These are phyloP conservation scores for Erythrophleum ivorense DNA, from an alignment of 331 rosid species.

Conservation along the genomic window DNA sequence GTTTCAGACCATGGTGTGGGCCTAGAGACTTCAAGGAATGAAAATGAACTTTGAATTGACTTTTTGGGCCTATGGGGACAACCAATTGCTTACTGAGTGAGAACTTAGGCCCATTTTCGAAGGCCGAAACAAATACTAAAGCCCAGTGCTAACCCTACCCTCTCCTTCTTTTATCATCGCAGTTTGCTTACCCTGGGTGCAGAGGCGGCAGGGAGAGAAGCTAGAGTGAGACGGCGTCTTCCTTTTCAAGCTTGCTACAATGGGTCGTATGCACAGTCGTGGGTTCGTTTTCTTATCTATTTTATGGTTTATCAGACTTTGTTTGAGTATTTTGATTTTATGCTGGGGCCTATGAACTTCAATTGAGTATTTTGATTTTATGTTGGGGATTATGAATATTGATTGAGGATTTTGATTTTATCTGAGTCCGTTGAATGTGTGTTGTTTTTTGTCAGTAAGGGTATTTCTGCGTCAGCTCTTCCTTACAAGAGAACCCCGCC, in stretches of 20 bases:
- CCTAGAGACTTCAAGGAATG: too few species aligned
- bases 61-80: too few species aligned
- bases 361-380: not conserved
- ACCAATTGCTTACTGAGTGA: not conserved
- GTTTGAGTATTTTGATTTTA: not conserved
- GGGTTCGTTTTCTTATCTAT: conserved; percentile 45
- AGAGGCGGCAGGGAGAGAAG: conserved; percentile 26
- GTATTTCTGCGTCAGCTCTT: conserved; percentile 80
- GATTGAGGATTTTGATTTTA: not conserved
- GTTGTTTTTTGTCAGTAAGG: conserved; percentile 55
- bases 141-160: conserved; percentile 42
- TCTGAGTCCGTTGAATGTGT: not conserved
- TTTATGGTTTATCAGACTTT: not conserved
- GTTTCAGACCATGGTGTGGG: too few species aligned
- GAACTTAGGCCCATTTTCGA: not conserved
- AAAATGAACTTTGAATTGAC: too few species aligned
- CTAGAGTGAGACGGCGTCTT: not conserved
- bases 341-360: not conserved
- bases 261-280: conserved; percentile 79
- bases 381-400: not conserved
- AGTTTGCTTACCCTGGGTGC: conserved; percentile 15
- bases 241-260: conserved; percentile 38
- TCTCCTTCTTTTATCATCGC: not conserved
- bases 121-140: not conserved
- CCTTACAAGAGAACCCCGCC: conserved; percentile 78